Percentiles rank a stretch among this genome's conserved stretches.
These are phyloP conservation scores for Solanum clarkiae DNA, from an alignment of 257 asterid species.

Conservation along the genomic window DNA sequence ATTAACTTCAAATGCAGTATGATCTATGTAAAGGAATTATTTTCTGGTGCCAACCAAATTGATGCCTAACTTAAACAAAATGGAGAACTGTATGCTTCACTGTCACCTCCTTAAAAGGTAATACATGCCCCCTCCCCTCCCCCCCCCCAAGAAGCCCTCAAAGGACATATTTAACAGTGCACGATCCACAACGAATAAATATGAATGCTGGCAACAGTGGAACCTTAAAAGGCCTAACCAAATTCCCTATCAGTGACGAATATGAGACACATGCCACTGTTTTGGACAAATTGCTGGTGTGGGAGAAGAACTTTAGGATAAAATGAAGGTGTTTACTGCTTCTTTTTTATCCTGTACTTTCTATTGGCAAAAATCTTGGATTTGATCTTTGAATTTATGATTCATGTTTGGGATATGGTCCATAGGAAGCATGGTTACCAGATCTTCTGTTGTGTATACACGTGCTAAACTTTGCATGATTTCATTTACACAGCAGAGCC, in stretches of 20 bases:
- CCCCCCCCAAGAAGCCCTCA: no score
- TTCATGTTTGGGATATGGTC: neutral
- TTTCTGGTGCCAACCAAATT: no score
- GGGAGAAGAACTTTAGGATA: constrained; percentile 98
- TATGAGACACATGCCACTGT: constrained; percentile 89
- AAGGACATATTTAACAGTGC: no score
- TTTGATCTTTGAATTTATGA: neutral
- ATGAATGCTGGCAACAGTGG: no score
- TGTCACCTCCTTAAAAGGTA: no score
- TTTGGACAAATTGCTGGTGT: constrained; percentile 86
- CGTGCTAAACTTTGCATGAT: neutral
- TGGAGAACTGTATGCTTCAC: no score
- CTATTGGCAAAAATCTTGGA: neutral
- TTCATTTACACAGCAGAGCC: neutral
- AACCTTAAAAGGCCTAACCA: no score
- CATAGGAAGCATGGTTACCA: neutral
- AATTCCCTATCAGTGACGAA: constrained; percentile 16
- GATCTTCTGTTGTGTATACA: neutral
- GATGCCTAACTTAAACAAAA: no score
- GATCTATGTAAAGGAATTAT: no score
- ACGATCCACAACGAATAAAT: no score
- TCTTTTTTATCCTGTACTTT: neutral
- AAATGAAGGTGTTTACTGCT: constrained; percentile 59
- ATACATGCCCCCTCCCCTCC: no score
- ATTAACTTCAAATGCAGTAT: no score